These are phyloP conservation scores for Lepraria neglecta DNA, from an alignment of 495 filamentous ascomycete species.

Conservation along the genomic window DNA sequence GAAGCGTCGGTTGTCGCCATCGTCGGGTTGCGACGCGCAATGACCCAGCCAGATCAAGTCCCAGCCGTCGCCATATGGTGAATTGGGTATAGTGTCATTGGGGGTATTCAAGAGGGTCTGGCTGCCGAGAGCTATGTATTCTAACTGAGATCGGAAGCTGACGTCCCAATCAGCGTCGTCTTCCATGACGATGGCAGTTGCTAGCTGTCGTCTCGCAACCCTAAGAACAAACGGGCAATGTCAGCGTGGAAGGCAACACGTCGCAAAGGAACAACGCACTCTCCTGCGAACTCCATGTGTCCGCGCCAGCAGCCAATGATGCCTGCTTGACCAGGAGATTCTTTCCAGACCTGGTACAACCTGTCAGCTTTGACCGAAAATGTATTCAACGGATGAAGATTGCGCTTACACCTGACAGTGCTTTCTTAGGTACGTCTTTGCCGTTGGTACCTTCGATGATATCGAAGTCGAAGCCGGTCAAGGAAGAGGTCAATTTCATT, in stretches of 20 bases:
- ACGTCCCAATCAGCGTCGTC: constrained; percentile 57
- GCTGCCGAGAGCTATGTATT: constrained; percentile 40
- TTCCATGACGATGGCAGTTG: constrained; percentile 48
- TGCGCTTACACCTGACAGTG: constrained; percentile 29
- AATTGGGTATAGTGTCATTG: constrained; percentile 27
- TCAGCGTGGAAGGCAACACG: constrained; percentile 13
- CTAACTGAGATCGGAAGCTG: constrained; percentile 42
- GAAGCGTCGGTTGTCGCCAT: constrained; percentile 23
- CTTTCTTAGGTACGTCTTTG: constrained; percentile 35
- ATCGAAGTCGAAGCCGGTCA: constrained; percentile 47
- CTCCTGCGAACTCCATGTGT: constrained; percentile 33
- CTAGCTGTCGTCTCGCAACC: constrained; percentile 39
- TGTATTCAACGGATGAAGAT: constrained; percentile 7
- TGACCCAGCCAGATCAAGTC: constrained; percentile 51
- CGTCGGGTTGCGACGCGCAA: constrained; percentile 37
- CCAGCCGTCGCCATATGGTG: constrained; percentile 54
- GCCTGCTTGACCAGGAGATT: constrained; percentile 13
- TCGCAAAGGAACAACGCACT: constrained; percentile 8
- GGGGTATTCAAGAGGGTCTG: constrained; percentile 35
- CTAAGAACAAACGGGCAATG: constrained; percentile 12
- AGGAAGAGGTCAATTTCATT: constrained; percentile 46
- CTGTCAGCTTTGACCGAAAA: neutral
- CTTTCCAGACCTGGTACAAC: constrained; percentile 10
- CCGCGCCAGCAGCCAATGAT: constrained; percentile 35
- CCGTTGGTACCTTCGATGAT: constrained; percentile 50